Evolutionary conservation across 2,329 filamentous ascomycete genomes (phyloP), one percentile per base, ranked within the genome.

Genomic region (Tolypocladium endophyticum): DNA sequence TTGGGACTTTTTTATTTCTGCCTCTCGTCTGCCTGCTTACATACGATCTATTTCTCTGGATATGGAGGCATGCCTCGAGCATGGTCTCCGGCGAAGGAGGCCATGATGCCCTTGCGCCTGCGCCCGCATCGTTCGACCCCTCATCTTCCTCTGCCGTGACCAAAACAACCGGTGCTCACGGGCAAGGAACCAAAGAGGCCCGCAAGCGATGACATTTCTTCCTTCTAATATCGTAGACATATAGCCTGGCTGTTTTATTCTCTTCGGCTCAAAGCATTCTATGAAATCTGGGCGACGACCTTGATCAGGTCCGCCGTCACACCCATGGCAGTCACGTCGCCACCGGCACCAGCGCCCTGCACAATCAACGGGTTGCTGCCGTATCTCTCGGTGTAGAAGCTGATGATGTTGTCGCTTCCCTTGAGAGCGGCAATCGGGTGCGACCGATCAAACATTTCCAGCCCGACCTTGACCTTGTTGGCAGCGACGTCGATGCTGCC

Each of bases 381-480:
- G 71, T 99, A 99, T 68, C 94, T 84, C 81, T 95, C 89, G 7
- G 94, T 99, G 77, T 97, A 96, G 80, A 99, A 97, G 79, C 88
- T 96, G 72, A 99, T 96, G 72, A 99, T 96, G 79, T 99, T 99
- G 73, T 97, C 94, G 74, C 92, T 97, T 41, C 94, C 94, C 82
- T 96, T 96, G 60, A 99, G 81, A 55, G 89, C 88, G 18, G 94
- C 94, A 76, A 99, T 97, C 16, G 94, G 90, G 71, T 95, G 91
- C 62, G 88, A 89, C 67, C 85, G 85, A 65, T 96, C 92, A 67
- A 92, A 92, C 76, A 88, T 90, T 81, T 97, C 88, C 64, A 99
- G 77, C 2, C 94, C 93, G 60, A 99, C 94, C 79, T 92, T 95
- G 73, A 97, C 89, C 66, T 86, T 79, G 72, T 90, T 88, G 62